phyloP scores from a whole-genome alignment of 257 asterid species.

The Solanum okadae region DNA sequence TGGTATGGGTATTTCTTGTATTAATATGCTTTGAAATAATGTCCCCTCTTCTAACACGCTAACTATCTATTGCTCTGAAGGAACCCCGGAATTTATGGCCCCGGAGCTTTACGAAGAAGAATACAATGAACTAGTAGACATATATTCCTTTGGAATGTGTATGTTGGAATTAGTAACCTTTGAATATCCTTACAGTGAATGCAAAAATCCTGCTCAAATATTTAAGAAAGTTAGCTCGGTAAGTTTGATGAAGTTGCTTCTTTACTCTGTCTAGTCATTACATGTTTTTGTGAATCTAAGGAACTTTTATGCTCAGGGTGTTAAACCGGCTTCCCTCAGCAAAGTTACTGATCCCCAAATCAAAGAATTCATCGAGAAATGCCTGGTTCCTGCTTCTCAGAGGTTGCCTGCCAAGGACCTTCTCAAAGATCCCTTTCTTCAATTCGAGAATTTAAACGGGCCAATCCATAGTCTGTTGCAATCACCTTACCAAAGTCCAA shows the following conservation, averaged over 20 bases:
- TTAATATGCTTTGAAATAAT: background rate
- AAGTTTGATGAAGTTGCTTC: constrained; percentile 10
- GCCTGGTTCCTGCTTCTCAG: constrained; percentile 48
- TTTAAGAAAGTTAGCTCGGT: constrained; percentile 59
- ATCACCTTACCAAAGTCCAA: constrained; percentile 25
- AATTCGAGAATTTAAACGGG: constrained; percentile 20
- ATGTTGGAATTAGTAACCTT: constrained; percentile 63
- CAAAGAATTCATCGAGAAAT: constrained; percentile 63
- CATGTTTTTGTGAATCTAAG: background rate
- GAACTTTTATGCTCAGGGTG: constrained; percentile 30
- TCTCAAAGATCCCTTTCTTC: constrained; percentile 58
- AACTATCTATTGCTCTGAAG: constrained; percentile 6
- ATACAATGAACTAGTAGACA: constrained; percentile 66
- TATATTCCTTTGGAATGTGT: constrained; percentile 81
- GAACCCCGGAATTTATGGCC: constrained; percentile 69
- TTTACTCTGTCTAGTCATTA: background rate
- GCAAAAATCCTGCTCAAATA: constrained; percentile 75
- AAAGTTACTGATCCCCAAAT: constrained; percentile 40
- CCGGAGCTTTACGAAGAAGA: constrained; percentile 85
- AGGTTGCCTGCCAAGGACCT: constrained; percentile 70
- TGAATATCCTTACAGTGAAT: constrained; percentile 73
- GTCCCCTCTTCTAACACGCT: background rate
- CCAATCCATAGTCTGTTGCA: constrained; percentile 13
- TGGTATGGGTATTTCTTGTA: constrained; percentile 26
- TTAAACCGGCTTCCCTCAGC: constrained; percentile 60